A percentile compares a stretch with the other conserved stretches of the same genome.
Conservation (phyloP, 352 stramenopile genomes). For the Phytopythium cucurbitacearum region DNA sequence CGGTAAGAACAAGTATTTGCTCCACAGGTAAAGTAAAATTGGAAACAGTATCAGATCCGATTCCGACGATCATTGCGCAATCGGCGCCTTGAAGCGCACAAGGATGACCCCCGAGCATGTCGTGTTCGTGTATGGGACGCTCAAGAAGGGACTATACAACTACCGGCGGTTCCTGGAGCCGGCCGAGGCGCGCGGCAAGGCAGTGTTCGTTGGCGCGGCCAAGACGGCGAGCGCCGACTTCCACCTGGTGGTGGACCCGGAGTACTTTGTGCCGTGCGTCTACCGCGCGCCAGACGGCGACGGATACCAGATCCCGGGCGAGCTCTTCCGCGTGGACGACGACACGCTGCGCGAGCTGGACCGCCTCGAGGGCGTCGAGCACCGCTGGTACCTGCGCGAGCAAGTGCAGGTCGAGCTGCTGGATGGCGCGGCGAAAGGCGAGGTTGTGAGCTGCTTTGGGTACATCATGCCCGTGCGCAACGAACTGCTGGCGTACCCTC, state of each 20-base stretch:
- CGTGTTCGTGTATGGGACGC: slow-evolving; percentile 80
- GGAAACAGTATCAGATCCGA: no score
- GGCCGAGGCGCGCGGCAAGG: slow-evolving; percentile 41
- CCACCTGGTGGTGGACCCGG: slow-evolving; percentile 56
- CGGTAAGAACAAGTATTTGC: no score
- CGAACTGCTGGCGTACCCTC: slow-evolving; percentile 25
- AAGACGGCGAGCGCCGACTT: slow-evolving; percentile 33
- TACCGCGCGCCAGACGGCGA: slow-evolving; percentile 33
- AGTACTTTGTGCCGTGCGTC: slow-evolving; percentile 62
- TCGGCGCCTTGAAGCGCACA: no score
- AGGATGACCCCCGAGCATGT: slow-evolving; percentile 17
- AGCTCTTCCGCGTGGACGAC: slow-evolving; percentile 60
- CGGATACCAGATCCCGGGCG: slow-evolving; percentile 45
- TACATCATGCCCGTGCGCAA: slow-evolving; percentile 43
- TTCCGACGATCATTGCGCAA: no score
- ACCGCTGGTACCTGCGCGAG: slow-evolving; percentile 44
- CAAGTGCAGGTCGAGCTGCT: slow-evolving; percentile 36
- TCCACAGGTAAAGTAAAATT: no score
- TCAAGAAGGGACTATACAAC: slow-evolving; percentile 76
- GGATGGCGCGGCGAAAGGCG: slow-evolving; percentile 14
- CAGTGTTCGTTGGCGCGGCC: slow-evolving; percentile 37
- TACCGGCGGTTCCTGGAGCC: slow-evolving; percentile 60
- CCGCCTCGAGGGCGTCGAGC: slow-evolving; percentile 48
- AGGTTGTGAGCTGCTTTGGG: slow-evolving; percentile 19
- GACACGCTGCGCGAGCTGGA: slow-evolving; percentile 53